Conservation (phyloP, 1,284 basidiomycete genomes). For the Cutaneotrichosporon mucoides region DNA sequence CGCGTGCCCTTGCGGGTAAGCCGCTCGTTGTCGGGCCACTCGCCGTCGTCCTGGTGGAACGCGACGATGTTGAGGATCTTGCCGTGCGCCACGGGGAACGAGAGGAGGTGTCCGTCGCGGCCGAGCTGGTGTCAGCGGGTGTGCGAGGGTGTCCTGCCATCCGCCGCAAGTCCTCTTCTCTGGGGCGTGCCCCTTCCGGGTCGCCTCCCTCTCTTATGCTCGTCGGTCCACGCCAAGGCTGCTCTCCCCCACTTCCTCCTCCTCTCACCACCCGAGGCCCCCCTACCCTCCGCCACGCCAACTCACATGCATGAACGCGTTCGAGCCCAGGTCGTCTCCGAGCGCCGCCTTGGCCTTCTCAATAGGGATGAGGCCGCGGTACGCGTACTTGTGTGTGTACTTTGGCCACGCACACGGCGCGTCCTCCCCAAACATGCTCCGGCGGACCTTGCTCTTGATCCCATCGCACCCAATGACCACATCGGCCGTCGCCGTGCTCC, state of each 20-base stretch:
- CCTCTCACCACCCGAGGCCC: too few species aligned
- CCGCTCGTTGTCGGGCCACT: conserved; percentile 14
- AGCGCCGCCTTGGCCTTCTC: conserved; percentile 14
- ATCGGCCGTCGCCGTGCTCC: conserved; percentile 9
- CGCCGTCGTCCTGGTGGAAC: conserved; percentile 11
- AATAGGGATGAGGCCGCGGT: conserved; percentile 20
- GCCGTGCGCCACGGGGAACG: conserved; percentile 20
- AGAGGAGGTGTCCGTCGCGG: conserved; percentile 18
- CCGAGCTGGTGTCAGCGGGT: conserved; percentile 15
- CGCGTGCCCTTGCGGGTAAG: conserved; percentile 14
- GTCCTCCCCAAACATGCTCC: conserved; percentile 13
- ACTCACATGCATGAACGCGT: conserved; percentile 19
- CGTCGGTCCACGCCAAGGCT: too few species aligned
- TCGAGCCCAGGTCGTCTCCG: conserved; percentile 17
- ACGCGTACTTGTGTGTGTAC: conserved; percentile 23
- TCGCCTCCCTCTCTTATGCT: too few species aligned
- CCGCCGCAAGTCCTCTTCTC: too few species aligned
- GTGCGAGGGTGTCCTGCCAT: too few species aligned
- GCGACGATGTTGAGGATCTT: conserved; percentile 23
- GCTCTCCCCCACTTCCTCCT: too few species aligned
- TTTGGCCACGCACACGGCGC: conserved; percentile 10
- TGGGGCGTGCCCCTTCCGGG: too few species aligned
- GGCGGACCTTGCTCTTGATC: conserved; percentile 16
- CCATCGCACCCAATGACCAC: conserved; percentile 21
- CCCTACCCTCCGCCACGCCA: background rate